Evolutionary conservation across 352 stramenopile species (phyloP).

Genomic region (Phytophthora brassicae): DNA sequence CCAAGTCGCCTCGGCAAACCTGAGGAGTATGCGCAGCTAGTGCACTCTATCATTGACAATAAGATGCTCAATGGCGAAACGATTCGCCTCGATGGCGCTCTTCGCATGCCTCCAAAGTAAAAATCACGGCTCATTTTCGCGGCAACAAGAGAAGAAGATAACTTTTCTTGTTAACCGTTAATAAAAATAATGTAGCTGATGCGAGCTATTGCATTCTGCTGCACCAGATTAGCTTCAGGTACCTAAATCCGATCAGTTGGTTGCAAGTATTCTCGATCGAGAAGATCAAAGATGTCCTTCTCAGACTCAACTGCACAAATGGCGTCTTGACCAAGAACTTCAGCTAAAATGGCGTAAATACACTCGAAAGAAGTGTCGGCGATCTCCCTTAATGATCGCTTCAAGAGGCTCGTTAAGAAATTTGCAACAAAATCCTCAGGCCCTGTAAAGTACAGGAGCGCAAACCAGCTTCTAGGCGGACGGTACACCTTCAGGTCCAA

Average conservation of each 20-base stretch:
- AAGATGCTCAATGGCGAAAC: constrained; percentile 98
- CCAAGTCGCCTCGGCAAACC: constrained; percentile 93
- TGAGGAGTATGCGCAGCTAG: constrained; percentile 95
- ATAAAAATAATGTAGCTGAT: constrained; percentile 34
- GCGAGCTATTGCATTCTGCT: background rate
- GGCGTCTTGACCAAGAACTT: constrained; percentile 34
- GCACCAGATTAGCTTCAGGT: background rate
- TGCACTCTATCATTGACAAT: constrained; percentile 96
- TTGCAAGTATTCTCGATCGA: constrained; percentile 46
- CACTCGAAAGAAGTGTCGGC: constrained; percentile 56
- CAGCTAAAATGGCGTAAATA: constrained; percentile 39
- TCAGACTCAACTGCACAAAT: constrained; percentile 52
- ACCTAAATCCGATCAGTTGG: constrained; percentile 47
- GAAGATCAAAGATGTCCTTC: constrained; percentile 61
- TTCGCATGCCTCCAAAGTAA: constrained; percentile 95
- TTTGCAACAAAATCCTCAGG: constrained; percentile 51
- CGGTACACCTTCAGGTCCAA: constrained; percentile 73
- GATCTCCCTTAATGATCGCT: constrained; percentile 47
- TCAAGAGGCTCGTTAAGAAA: constrained; percentile 50
- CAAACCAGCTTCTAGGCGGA: constrained; percentile 64
- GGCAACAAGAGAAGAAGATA: background rate
- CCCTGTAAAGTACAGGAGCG: constrained; percentile 75
- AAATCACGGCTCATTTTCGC: background rate
- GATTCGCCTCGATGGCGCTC: constrained; percentile 96
- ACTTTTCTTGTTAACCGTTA: constrained; percentile 6